phyloP scores from a whole-genome alignment of 78 protist genomes.

The Dictyostelium discoideum region DNA sequence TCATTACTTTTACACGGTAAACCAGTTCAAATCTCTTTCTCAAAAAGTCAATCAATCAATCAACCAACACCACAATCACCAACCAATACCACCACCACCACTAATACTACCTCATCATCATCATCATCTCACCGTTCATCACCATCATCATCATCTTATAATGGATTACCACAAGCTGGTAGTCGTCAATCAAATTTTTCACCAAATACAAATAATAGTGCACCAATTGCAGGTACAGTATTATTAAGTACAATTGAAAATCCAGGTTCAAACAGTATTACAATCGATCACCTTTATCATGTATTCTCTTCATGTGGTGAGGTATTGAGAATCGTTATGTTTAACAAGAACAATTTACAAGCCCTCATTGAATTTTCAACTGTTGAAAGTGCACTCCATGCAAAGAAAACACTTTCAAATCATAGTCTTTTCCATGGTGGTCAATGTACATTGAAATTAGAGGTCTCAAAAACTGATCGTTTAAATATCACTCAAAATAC shows the following conservation, averaged over 20 bases:
- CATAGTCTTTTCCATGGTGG: slow-evolving; percentile 72
- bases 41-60: slow-evolving; percentile 59
- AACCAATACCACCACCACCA: neutral
- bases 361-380: slow-evolving; percentile 81
- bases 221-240: slow-evolving; percentile 41
- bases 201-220: neutral
- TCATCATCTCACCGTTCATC: neutral
- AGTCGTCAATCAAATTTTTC: slow-evolving; percentile 3
- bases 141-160: neutral
- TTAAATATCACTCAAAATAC: slow-evolving; percentile 68
- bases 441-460: slow-evolving; percentile 79
- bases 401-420: slow-evolving; percentile 55
- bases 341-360: slow-evolving; percentile 57
- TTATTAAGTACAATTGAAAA: slow-evolving; percentile 65
- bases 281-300: slow-evolving; percentile 52
- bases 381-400: slow-evolving; percentile 45
- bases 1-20: slow-evolving; percentile 29
- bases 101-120: neutral
- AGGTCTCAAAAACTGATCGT: slow-evolving; percentile 66
- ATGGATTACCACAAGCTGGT: slow-evolving; percentile 1
- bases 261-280: slow-evolving; percentile 8
- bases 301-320: slow-evolving; percentile 46
- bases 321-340: slow-evolving; percentile 66
- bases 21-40: slow-evolving; percentile 46
- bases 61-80: slow-evolving; percentile 11